Evolutionary conservation across 306 rosid genomes (phyloP), one percentile per base, ranked within the genome.

Genomic region (Vicia faba): DNA sequence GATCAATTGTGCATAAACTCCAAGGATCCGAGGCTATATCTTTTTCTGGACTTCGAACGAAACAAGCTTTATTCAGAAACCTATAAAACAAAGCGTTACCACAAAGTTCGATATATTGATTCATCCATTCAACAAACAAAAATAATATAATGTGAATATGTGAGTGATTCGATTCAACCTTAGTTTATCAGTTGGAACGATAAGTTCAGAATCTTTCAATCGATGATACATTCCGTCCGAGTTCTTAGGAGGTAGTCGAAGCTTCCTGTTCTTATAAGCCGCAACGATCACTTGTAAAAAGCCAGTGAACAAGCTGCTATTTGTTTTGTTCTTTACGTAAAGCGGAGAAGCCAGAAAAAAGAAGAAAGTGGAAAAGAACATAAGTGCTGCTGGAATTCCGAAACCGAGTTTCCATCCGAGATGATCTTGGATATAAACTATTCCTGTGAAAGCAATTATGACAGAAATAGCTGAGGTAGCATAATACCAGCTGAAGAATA

Each of bases 361-460:
- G 5, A 61, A 61, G 33, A 61, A 61, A 38, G 66, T 61, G 10
- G 66, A 61, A 20, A 61, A 61, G 66, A 61, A 61, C 66, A 61
- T 61, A 39, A 61, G 66, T 18, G 49, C 66, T 0, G 66, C 66
- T 3, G 66, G 66, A 38, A 61, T 33, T 8, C 66, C 66, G 13
- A 61, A 61, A 38, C 66, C 66, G 13, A 61, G 66, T 61, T 61
- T 61, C 66, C 66, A 61, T 2, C 66, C 66, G 20, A 61, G 10
- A 61, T 61, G 66, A 61, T 61, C 66, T 61, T 61, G 66, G 48
- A 61, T 61, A 12, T 61, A 61, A 18, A 61, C 66, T 38, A 61
- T 61, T 61, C 66, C 66, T 11, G 66, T 61, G 66, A 61, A 61
- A 0, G 66, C 66, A 61, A 38, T 38, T 18, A 61, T 61, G 49